These are phyloP conservation scores for Insectozyma bohioensis DNA, from an alignment of 1,139 yeast genomes.

Conservation along the genomic window DNA sequence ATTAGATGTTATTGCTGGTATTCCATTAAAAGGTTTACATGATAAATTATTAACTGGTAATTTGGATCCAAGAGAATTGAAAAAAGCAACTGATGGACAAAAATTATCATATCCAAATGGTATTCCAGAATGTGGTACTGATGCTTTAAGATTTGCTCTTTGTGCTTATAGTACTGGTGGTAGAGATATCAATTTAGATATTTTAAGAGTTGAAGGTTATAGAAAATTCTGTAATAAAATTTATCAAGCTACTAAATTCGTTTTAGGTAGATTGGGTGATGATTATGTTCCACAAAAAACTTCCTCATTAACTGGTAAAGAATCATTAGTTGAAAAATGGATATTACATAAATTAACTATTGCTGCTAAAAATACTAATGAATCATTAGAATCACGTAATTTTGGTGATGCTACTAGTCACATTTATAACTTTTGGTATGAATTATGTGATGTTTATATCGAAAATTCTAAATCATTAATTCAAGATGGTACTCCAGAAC, in stretches of 20 bases:
- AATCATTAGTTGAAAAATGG: slow-evolving; percentile 95
- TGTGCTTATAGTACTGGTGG: slow-evolving; percentile 99
- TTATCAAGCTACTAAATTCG: slow-evolving; percentile 98
- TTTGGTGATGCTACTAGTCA: slow-evolving; percentile 86
- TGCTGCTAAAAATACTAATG: slow-evolving; percentile 65
- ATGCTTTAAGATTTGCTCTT: slow-evolving; percentile 94
- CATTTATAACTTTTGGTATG: slow-evolving; percentile 93
- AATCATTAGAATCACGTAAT: slow-evolving; percentile 77
- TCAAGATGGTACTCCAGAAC: slow-evolving; percentile 83
- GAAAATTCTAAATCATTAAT: slow-evolving; percentile 94
- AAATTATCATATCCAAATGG: slow-evolving; percentile 90
- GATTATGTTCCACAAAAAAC: slow-evolving; percentile 79
- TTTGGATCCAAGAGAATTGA: slow-evolving; percentile 85
- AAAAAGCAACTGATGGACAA: slow-evolving; percentile 87
- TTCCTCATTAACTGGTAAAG: slow-evolving; percentile 67
- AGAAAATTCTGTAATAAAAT: slow-evolving; percentile 99
- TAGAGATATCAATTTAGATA: slow-evolving; percentile 94
- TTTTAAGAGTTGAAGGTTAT: slow-evolving; percentile 97
- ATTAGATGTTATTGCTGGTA: slow-evolving; percentile 88
- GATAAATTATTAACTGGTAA: slow-evolving; percentile 78
- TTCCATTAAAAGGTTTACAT: slow-evolving; percentile 75
- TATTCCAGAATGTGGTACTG: slow-evolving; percentile 99
- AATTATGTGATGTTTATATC: slow-evolving; percentile 94
- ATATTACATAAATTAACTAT: slow-evolving; percentile 80
- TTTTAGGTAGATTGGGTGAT: slow-evolving; percentile 86